A percentile compares a stretch with the other conserved stretches of the same genome.
phyloP scores from a whole-genome alignment of 2,329 filamentous ascomycete genomes.

The Neonectria ditissima region DNA sequence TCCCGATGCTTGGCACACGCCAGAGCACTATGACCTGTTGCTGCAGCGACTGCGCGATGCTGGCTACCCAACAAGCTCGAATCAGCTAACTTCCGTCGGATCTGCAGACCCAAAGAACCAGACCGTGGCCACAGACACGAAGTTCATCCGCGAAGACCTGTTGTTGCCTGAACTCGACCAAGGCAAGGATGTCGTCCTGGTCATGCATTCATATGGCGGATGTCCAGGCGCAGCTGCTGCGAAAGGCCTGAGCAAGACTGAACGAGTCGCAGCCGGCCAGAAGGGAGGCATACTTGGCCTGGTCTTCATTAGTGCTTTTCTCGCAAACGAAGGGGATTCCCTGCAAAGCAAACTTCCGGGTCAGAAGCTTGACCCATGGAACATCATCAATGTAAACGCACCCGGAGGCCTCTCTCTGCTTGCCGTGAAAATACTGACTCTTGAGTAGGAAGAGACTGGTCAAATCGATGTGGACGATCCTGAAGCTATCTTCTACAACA shows the following conservation, averaged over 20 bases:
- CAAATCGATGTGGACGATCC: conserved; percentile 53
- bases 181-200: conserved; percentile 35
- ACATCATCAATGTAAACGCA: not conserved
- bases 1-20: conserved; percentile 38
- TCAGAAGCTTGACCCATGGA: conserved; percentile 9
- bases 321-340: conserved; percentile 18
- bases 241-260: conserved; percentile 29
- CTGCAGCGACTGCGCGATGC: conserved; percentile 9
- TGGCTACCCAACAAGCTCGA: conserved; percentile 24
- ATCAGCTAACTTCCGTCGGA: conserved; percentile 23
- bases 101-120: conserved; percentile 7
- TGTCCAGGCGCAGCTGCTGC: conserved; percentile 33
- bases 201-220: conserved; percentile 43
- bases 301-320: conserved; percentile 30
- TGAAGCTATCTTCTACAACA: conserved; percentile 50
- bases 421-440: not conserved
- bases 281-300: conserved; percentile 26
- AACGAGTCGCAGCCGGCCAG: conserved; percentile 14
- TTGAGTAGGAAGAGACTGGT: conserved; percentile 4
- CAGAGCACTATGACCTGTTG: conserved; percentile 15
- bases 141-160: conserved; percentile 14
- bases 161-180: conserved; percentile 28
- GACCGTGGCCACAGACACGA: conserved; percentile 12
- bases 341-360: conserved; percentile 15
- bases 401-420: not conserved